A percentile compares a stretch with the other conserved stretches of the same genome.
Conservation (phyloP, 768 basidiomycete species). For the Tremella yokohamensis region DNA sequence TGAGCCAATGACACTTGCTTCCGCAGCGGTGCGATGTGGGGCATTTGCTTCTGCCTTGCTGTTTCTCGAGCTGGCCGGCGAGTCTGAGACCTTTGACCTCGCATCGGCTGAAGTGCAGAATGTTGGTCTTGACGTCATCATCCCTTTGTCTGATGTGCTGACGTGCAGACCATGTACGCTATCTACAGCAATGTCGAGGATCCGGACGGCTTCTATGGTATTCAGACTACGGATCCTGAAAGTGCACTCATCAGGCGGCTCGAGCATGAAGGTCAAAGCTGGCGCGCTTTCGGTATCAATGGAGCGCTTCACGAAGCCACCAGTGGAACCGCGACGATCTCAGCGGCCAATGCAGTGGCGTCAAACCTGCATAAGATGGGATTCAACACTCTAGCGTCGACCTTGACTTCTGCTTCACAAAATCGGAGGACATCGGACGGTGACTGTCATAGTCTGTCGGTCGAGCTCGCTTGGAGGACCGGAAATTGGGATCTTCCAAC, state of each 20-base stretch:
- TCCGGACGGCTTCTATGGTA: conserved; percentile 96
- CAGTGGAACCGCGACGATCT: conserved; percentile 5
- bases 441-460: conserved; percentile 48
- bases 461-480: conserved; percentile 84
- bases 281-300: conserved; percentile 82
- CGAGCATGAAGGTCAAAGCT: conserved; percentile 90
- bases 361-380: conserved; percentile 83
- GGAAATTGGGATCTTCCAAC: conserved; percentile 93
- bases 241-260: conserved; percentile 77
- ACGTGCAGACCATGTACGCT: conserved; percentile 68
- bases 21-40: conserved; percentile 70
- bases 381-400: conserved; percentile 73
- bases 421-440: not conserved
- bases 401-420: not conserved
- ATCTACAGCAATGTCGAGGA: conserved; percentile 96
- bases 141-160: not conserved
- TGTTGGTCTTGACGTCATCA: conserved; percentile 15
- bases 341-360: conserved; percentile 61
- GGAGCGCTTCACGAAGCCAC: conserved; percentile 69
- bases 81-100: conserved; percentile 29
- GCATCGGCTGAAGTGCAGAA: conserved; percentile 20
- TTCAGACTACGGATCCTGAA: conserved; percentile 71
- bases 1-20: conserved; percentile 68
- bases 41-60: conserved; percentile 86
- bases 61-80: conserved; percentile 70